phyloP scores from a whole-genome alignment of 2,329 filamentous ascomycete species.

The Colletotrichum phormii region DNA sequence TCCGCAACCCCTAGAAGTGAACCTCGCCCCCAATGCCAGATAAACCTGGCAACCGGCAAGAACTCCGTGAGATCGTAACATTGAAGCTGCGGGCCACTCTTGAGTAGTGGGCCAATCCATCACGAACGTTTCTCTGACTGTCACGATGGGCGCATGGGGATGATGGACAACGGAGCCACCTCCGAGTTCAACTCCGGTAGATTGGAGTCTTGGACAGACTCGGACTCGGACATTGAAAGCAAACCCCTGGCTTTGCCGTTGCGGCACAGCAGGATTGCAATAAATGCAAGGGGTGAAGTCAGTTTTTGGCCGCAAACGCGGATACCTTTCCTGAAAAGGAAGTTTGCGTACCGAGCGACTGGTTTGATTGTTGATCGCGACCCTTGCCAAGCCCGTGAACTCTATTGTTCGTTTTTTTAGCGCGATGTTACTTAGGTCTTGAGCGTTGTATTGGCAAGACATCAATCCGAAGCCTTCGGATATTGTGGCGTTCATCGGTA shows the following conservation, averaged over 20 bases:
- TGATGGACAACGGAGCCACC: background rate
- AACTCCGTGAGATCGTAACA: background rate
- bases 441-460: background rate
- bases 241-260: too few species aligned
- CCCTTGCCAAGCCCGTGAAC: background rate
- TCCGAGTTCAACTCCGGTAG: background rate
- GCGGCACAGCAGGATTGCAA: background rate
- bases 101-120: background rate
- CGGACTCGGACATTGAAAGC: background rate
- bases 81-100: background rate
- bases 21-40: background rate
- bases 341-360: background rate
- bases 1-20: background rate
- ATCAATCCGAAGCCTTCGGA: background rate
- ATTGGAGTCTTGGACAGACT: too few species aligned
- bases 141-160: background rate
- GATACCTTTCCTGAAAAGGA: background rate
- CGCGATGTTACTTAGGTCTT: background rate
- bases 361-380: background rate
- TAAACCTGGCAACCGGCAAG: background rate
- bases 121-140: background rate
- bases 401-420: background rate
- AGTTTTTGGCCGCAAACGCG: background rate
- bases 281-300: background rate
- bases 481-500: too few species aligned